Conservation (phyloP, 1,139 yeast species). For the Pichia sp. region DNA sequence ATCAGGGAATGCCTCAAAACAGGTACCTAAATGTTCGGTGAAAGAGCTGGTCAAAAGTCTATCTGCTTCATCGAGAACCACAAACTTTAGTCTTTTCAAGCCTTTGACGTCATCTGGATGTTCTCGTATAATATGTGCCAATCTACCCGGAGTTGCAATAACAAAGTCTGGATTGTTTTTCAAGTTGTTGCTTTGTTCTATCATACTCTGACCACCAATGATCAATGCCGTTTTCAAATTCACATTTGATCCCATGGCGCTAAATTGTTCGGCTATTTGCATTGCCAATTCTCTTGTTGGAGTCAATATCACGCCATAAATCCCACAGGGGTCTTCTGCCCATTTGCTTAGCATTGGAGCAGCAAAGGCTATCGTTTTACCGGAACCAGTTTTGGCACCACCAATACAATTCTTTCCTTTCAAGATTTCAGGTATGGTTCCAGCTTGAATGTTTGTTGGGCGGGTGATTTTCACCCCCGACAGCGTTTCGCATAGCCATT, state of each 20-base stretch:
- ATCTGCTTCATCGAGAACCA: slow-evolving; percentile 97
- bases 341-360: slow-evolving; percentile 92
- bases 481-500: slow-evolving; percentile 82
- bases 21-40: slow-evolving; percentile 69
- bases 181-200: slow-evolving; percentile 75
- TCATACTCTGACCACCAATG: slow-evolving; percentile 94
- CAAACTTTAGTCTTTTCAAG: slow-evolving; percentile 65
- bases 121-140: slow-evolving; percentile 84
- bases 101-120: slow-evolving; percentile 89
- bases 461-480: slow-evolving; percentile 72
- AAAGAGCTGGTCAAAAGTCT: slow-evolving; percentile 79
- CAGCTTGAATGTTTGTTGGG: slow-evolving; percentile 84
- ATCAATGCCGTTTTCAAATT: slow-evolving; percentile 75
- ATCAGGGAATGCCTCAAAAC: slow-evolving; percentile 68
- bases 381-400: slow-evolving; percentile 97
- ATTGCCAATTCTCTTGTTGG: slow-evolving; percentile 95
- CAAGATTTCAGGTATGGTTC: slow-evolving; percentile 84
- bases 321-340: slow-evolving; percentile 93
- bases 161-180: slow-evolving; percentile 89
- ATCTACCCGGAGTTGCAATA: slow-evolving; percentile 95
- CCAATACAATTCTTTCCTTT: slow-evolving; percentile 91
- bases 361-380: slow-evolving; percentile 96
- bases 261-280: slow-evolving; percentile 94
- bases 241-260: slow-evolving; percentile 87
- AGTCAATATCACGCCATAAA: slow-evolving; percentile 81